Evolutionary conservation across 352 stramenopile species (phyloP), one percentile per base, ranked within the genome.

Genomic region (Peronospora farinosa): DNA sequence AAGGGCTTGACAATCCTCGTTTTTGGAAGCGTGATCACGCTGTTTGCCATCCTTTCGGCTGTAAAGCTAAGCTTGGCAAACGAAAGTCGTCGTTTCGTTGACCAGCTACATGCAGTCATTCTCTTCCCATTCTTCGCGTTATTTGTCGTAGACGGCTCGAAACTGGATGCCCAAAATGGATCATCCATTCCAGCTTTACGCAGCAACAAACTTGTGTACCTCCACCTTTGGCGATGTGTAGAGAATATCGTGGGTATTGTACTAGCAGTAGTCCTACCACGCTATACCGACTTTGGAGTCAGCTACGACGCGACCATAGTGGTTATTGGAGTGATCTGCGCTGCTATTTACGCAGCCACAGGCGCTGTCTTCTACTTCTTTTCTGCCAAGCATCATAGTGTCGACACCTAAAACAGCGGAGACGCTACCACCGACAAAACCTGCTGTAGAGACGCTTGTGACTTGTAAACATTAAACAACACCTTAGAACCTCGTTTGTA

Each of bases 91-190:
- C 47, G 54, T 16, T 66, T 41, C 9, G 27, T 55, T 5, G 58
- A 66, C 16, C 72, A 86, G 40, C 40, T 85, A 13, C 62, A 62
- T 2, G 71, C 74, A 6, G 13, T 85, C 15, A 37, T 86, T 8
- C 80, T 82, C 53, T 86, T 88, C 48, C 72, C 77, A 13, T 72
- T 88, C 39, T 88, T 77, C 54, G 76, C 69, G 28, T 47, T 88
- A 37, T 88, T 88, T 25, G 49, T 72, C 15, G 37, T 88, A 32
- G 66, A 88, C 40, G 72, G 60, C 5, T 76, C 77, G 25, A 53
- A 71, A 32, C 15, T 88, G 10, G 69, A 57, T 33, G 59, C 60
- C 0, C 55, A 40, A 3, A 65, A 52, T 3, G 66, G 73, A 25
- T 67, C 64, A 7, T 50, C 68, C 10, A 23, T 69, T 27, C 38